Percentiles rank a stretch among this genome's conserved stretches.
These are phyloP conservation scores for Tephrocybe sp. DNA, from an alignment of 768 basidiomycete genomes.

Conservation along the genomic window DNA sequence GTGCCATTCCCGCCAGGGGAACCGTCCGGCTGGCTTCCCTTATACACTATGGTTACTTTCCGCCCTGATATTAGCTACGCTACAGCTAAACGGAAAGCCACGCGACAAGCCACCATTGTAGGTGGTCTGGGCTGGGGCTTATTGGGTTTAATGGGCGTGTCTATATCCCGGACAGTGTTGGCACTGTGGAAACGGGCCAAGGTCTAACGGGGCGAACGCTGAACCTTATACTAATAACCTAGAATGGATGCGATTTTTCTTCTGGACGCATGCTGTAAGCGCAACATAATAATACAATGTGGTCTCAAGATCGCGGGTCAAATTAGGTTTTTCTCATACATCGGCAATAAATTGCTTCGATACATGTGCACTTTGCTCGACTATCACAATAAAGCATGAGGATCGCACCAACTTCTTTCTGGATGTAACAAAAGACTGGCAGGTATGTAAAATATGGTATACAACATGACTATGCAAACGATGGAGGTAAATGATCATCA, in stretches of 20 bases:
- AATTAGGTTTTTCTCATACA: slow-evolving; percentile 12
- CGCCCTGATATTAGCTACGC: slow-evolving; percentile 92
- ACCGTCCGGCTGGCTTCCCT: slow-evolving; percentile 82
- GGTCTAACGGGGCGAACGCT: slow-evolving; percentile 15
- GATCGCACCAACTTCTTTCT: slow-evolving; percentile 18
- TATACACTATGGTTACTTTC: slow-evolving; percentile 99
- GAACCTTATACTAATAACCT: slow-evolving; percentile 14
- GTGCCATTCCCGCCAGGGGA: slow-evolving; percentile 56
- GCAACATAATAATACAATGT: slow-evolving; percentile 15
- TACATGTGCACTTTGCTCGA: slow-evolving; percentile 12
- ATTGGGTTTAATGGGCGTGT: slow-evolving; percentile 40
- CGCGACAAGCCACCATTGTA: slow-evolving; percentile 66
- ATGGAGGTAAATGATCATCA: slow-evolving; percentile 25
- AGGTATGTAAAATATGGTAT: slow-evolving; percentile 26
- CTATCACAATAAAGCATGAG: slow-evolving; percentile 20
- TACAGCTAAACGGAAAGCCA: slow-evolving; percentile 68
- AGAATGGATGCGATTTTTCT: slow-evolving; percentile 15
- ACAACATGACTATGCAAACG: slow-evolving; percentile 31
- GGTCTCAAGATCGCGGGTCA: slow-evolving; percentile 12
- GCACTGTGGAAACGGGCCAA: slow-evolving; percentile 14
- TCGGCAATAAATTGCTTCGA: background rate
- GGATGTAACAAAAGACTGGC: slow-evolving; percentile 21
- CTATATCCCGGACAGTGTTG: slow-evolving; percentile 36
- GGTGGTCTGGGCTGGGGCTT: slow-evolving; percentile 47
- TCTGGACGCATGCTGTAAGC: slow-evolving; percentile 17